Evolutionary conservation across 768 basidiomycete genomes (phyloP).

Genomic region (Leccinum sublutescens): DNA sequence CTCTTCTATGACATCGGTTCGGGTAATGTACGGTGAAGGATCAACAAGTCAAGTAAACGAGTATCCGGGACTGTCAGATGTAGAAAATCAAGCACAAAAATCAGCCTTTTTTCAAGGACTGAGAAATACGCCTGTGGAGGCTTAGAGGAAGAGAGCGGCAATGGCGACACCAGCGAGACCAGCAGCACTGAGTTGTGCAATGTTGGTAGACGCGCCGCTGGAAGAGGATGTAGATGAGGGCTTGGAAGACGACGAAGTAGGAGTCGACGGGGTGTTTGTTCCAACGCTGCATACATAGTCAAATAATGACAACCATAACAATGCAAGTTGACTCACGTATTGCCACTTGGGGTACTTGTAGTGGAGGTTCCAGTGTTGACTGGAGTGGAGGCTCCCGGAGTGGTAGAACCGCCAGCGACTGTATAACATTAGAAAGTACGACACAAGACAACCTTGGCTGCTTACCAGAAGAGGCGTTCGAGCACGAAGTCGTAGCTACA

Average conservation of each 20-base stretch:
- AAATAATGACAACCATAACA: conserved; percentile 6
- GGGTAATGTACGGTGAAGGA: conserved; percentile 20
- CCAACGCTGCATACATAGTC: neutral
- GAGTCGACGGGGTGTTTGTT: conserved; percentile 1
- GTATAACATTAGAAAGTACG: conserved; percentile 14
- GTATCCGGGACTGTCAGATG: conserved; percentile 15
- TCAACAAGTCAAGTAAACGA: conserved; percentile 3
- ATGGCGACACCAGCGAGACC: conserved; percentile 37
- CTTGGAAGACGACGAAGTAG: neutral
- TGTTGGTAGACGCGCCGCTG: conserved; percentile 41
- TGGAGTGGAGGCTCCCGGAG: conserved; percentile 10
- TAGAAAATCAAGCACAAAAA: conserved; percentile 20
- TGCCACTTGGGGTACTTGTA: neutral
- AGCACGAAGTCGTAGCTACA: conserved; percentile 37
- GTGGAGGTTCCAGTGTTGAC: neutral
- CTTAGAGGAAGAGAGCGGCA: conserved; percentile 40
- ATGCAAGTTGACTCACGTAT: conserved; percentile 19
- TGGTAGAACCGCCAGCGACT: conserved; percentile 27
- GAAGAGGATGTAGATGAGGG: conserved; percentile 29
- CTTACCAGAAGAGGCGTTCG: conserved; percentile 26
- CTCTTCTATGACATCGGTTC: conserved; percentile 5
- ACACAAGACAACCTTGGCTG: conserved; percentile 16
- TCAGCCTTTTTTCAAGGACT: conserved; percentile 14
- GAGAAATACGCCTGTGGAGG: neutral
- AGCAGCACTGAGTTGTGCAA: conserved; percentile 43